Conservation (phyloP, 73 alveolate genomes). For the Tetrahymena borealis region DNA sequence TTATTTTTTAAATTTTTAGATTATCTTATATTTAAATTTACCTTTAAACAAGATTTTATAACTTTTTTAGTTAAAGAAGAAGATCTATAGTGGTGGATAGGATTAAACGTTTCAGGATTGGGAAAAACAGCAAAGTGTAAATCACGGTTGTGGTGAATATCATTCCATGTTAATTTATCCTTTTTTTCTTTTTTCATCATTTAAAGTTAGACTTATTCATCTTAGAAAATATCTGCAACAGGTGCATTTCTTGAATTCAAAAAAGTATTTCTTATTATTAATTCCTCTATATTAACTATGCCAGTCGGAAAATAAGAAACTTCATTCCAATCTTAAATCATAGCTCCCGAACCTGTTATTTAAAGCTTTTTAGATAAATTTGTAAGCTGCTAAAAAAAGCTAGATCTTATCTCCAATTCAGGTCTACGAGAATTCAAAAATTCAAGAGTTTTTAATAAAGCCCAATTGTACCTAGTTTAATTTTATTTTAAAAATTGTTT, state of each 20-base stretch:
- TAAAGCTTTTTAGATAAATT: conserved; percentile 55
- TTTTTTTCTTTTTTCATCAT: neutral
- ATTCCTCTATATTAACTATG: conserved; percentile 60
- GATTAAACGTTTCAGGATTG: neutral
- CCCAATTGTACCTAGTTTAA: conserved; percentile 60
- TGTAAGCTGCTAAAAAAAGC: conserved; percentile 59
- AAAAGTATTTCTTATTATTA: conserved; percentile 78
- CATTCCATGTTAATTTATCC: neutral
- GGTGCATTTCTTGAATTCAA: conserved; percentile 84
- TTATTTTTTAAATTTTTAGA: too few relatives aligned
- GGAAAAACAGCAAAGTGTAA: neutral
- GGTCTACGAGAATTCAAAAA: conserved; percentile 86
- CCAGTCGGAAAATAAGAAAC: conserved; percentile 37
- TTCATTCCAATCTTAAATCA: conserved; percentile 74
- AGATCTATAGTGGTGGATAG: neutral
- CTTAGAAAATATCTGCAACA: conserved; percentile 46
- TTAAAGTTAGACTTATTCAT: conserved; percentile 13
- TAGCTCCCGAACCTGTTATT: conserved; percentile 52
- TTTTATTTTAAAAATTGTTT: neutral
- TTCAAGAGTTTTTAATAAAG: conserved; percentile 76
- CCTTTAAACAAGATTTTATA: neutral
- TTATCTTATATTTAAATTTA: too few relatives aligned
- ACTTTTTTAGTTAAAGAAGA: neutral
- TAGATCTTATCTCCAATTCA: conserved; percentile 70
- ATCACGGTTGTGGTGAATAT: neutral